These are phyloP conservation scores for Alopecurus myosuroides DNA, from an alignment of 176 grass and related monocot genomes.

Conservation along the genomic window DNA sequence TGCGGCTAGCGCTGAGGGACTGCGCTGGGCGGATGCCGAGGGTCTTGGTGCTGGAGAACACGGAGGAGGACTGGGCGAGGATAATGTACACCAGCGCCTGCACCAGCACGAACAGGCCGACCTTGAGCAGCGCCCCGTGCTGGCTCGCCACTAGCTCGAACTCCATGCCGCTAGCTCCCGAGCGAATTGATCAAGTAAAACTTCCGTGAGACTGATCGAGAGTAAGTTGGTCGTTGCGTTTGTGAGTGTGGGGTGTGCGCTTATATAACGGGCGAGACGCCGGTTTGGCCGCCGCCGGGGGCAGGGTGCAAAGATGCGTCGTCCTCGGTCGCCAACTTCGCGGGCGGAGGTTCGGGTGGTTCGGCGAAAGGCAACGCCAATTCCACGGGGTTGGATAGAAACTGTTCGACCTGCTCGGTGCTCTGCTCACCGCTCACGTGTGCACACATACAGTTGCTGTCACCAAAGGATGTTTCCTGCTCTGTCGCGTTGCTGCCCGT, in stretches of 20 bases:
- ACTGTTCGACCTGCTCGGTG: background rate
- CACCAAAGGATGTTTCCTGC: no score
- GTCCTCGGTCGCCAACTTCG: background rate
- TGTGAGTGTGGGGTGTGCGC: background rate
- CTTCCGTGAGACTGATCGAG: background rate
- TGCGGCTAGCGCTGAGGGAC: conserved; percentile 39
- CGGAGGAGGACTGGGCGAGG: conserved; percentile 53
- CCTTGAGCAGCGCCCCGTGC: conserved; percentile 39
- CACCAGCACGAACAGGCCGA: conserved; percentile 54
- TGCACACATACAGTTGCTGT: background rate
- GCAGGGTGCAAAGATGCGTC: background rate
- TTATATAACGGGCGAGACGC: conserved; percentile 21
- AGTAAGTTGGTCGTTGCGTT: background rate
- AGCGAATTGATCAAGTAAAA: background rate
- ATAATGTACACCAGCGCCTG: conserved; percentile 76
- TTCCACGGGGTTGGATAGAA: background rate
- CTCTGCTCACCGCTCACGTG: background rate
- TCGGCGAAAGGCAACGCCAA: background rate
- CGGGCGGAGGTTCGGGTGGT: background rate
- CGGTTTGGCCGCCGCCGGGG: background rate
- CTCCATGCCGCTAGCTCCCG: background rate
- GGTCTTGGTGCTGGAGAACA: conserved; percentile 48
- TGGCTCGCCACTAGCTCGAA: background rate
- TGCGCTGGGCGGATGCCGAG: background rate
- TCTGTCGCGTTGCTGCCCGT: no score